Evolutionary conservation across 176 grass and related monocot species (phyloP).

Genomic region (sorghum (Sorghum bicolor)): Sorghum_bicolor_NCBIv3 NC_012870.2:71228001-71228500

Average conservation of each 20-base stretch:
- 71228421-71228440: neutral
- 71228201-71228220: slow-evolving; percentile 11
- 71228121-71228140: slow-evolving; percentile 99
- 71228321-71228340: slow-evolving; percentile 96
- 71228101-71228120: slow-evolving; percentile 83
- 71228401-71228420: slow-evolving; percentile 86
- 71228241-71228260: slow-evolving; percentile 98
- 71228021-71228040: slow-evolving; percentile 14
- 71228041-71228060: slow-evolving; percentile 98
- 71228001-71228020: neutral
- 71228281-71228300: slow-evolving; percentile 67
- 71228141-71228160: slow-evolving; percentile 33
- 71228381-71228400: slow-evolving; percentile 84
- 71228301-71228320: slow-evolving; percentile 81
- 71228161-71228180: slow-evolving; percentile 2
- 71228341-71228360: slow-evolving; percentile 91
- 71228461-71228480: neutral
- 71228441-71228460: neutral
- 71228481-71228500: slow-evolving; percentile 30
- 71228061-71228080: slow-evolving; percentile 99
- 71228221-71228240: slow-evolving; percentile 73
- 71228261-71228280: slow-evolving; percentile 76
- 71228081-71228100: slow-evolving; percentile 94
- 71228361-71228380: slow-evolving; percentile 98
- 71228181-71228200: neutral